Evolutionary conservation across 192 early-diverging fungal species (phyloP).

Genomic region (Umbelopsis ramanniana): DNA sequence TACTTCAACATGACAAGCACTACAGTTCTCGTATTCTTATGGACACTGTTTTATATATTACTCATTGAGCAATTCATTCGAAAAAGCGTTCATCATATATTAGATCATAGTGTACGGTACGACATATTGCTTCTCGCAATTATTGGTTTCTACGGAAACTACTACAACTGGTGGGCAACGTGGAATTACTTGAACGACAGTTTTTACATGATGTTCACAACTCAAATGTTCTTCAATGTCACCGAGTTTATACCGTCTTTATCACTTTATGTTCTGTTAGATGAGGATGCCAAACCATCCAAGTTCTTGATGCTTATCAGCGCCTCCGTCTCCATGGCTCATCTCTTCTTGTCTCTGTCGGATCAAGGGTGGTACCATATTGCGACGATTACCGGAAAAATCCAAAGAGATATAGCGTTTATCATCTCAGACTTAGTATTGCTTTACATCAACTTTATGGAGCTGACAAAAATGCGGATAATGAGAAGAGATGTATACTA

Average conservation of each 20-base stretch:
- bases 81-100: neutral
- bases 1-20: slow-evolving; percentile 26
- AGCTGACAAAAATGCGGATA: neutral
- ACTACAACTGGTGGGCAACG: slow-evolving; percentile 28
- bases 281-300: neutral
- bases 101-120: neutral
- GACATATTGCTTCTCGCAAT: neutral
- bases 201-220: slow-evolving; percentile 19
- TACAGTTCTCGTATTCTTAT: slow-evolving; percentile 16
- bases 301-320: neutral
- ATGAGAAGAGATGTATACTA: neutral
- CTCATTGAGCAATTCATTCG: slow-evolving; percentile 16
- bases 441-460: neutral
- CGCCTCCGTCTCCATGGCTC: slow-evolving; percentile 4
- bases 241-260: slow-evolving; percentile 24
- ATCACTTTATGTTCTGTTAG: slow-evolving; percentile 11
- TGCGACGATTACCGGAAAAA: slow-evolving; percentile 2
- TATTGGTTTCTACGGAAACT: slow-evolving; percentile 21
- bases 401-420: slow-evolving; percentile 21
- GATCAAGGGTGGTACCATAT: slow-evolving; percentile 30
- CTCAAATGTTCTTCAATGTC: slow-evolving; percentile 26
- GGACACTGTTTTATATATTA: slow-evolving; percentile 17
- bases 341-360: slow-evolving; percentile 21
- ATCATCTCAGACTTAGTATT: slow-evolving; percentile 9
- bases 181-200: slow-evolving; percentile 29